Evolutionary conservation across 208 protist genomes (phyloP), one percentile per base, ranked within the genome.

Genomic region (Balamuthia mandrillaris): DNA sequence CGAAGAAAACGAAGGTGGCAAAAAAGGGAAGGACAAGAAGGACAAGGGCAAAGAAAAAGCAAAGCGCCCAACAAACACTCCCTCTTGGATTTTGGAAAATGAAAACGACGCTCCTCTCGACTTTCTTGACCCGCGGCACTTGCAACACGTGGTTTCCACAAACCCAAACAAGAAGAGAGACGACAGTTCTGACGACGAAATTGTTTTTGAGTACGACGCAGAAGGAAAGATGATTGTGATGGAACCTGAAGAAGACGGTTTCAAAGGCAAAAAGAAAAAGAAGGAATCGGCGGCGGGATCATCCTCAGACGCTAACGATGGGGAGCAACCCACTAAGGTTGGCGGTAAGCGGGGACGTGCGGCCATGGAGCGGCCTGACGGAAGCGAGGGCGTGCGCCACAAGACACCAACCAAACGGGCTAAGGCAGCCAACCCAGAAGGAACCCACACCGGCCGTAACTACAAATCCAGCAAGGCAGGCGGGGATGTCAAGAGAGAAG

Each of bases 31-130:
- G 37, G 6, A 35, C 60, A 60, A 35, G 7, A 9, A n/a, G 3
- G 60, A n/a, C 12, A 35, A 6, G 60, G 33, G 16, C 60, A 6
- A 24, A 7, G n/a, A 18, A 10, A 33, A 7, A 27, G 63, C 33
- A 14, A 42, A 7, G 63, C n/a, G 24, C 63, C n/a, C n/a, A n/a
- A n/a, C n/a, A n/a, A n/a, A n/a, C n/a, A n/a, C n/a, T n/a, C n/a
- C n/a, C n/a, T n/a, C n/a, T 18, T 72, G 63, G 63, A 72, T 72
- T 18, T 27, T 72, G 63, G 63, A 72, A 14, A n/a, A n/a, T n/a
- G 14, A 33, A 18, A 18, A 16, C 35, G 63, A 72, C 33, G 63
- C 41, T 21, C 63, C 63, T n/a, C 41, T 72, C 37, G 63, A 72
- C 24, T 72, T 72, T 41, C 41, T 41, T 21, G 16, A 72, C 37